Evolutionary conservation across 2,329 filamentous ascomycete genomes (phyloP), one percentile per base, ranked within the genome.

Genomic region (Pleurostoma richardsiae): DNA sequence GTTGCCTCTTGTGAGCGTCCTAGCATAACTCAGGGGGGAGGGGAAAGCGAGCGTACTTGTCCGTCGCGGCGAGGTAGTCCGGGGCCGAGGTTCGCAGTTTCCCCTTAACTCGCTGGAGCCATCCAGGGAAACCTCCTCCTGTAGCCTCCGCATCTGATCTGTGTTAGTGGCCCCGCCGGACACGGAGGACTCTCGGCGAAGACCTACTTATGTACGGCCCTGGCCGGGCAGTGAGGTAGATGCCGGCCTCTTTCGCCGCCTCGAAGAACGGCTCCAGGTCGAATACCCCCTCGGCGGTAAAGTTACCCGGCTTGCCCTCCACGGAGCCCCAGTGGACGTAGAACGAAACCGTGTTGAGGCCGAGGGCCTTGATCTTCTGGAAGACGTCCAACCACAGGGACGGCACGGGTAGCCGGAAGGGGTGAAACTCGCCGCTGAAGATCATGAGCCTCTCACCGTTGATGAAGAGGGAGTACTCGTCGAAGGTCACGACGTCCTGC

Each of bases 71-170:
- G 7, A 86, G 62, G 56, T 75, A 88, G 6, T 69, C 76, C 4
- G 72, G 63, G 29, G 77, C 77, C 42, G 67, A 66, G 2, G 82
- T 84, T 51, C 85, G 71, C 38, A 86, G 65, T 4, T 70, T 73
- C 1, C 74, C 83, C 46, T 77, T 74, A 26, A 82, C 65, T 11
- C 83, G 70, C 59, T 84, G 79, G 6, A 88, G 63, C 86, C 86
- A 89, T 5, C 85, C 85, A 0, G 86, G 86, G 52, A 85, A 88
- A 0, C 86, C 86, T 50, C 86, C 85, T 5, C 85, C 85, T 11
- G 74, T 77, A 1, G 68, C 74, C 60, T 89, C 85, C 0, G 85
- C 85, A 4, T 45, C 8, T 33, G 5, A 29, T 10, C 44, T 19
- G 43, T 11, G 6, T 29, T 11, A 7, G n/a, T 4, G 4, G 29